Evolutionary conservation across 306 rosid species (phyloP).

Genomic region (Corylus americana): DNA sequence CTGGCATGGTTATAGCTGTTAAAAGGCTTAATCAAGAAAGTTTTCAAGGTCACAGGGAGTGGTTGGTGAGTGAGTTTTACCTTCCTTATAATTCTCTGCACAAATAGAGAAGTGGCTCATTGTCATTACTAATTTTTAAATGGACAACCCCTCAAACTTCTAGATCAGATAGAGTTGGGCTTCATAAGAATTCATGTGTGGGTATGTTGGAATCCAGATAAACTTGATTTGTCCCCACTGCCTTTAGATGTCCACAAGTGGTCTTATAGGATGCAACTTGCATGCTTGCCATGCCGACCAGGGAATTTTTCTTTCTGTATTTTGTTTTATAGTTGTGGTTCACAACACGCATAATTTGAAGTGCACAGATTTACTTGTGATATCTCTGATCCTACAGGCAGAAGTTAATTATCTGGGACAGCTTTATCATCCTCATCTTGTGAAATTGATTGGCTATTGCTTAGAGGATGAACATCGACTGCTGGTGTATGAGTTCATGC

Average conservation of each 20-base stretch:
- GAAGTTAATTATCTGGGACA: slow-evolving; percentile 71
- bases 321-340: not conserved
- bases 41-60: slow-evolving; percentile 60
- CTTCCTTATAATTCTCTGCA: not conserved
- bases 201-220: too few relatives aligned
- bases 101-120: not conserved
- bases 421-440: slow-evolving; percentile 64
- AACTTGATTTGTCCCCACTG: not conserved
- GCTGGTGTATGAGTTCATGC: slow-evolving; percentile 65
- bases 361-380: not conserved
- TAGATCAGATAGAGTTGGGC: not conserved
- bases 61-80: slow-evolving; percentile 60
- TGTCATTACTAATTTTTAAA: not conserved
- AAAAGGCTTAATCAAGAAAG: slow-evolving; percentile 65
- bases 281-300: not conserved
- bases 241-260: slow-evolving; percentile 3
- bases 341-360: not conserved
- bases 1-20: slow-evolving; percentile 64
- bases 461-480: slow-evolving; percentile 65
- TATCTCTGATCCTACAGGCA: slow-evolving; percentile 34
- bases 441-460: slow-evolving; percentile 62
- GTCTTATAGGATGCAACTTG: not conserved
- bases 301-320: not conserved
- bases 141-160: not conserved
- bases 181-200: not conserved